phyloP scores from a whole-genome alignment of 2,329 filamentous ascomycete genomes.

The Pezicula radicicola region DNA sequence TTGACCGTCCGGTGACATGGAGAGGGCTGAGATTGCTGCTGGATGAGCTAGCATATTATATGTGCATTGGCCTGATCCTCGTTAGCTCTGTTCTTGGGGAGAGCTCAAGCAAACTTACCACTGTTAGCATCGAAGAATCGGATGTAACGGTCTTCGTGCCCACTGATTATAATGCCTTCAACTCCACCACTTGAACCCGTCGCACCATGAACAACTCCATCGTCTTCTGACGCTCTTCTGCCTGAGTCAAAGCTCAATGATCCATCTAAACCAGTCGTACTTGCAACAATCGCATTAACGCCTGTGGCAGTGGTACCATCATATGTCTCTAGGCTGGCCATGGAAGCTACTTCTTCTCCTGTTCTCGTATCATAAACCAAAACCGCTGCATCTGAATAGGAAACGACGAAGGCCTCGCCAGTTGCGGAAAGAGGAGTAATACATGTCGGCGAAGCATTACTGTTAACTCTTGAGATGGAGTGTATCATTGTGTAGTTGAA shows the following conservation, averaged over 20 bases:
- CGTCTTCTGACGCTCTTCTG: slow-evolving; percentile 62
- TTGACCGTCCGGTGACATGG: slow-evolving; percentile 86
- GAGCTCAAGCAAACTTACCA: slow-evolving; percentile 59
- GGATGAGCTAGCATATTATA: slow-evolving; percentile 98
- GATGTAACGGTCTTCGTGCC: slow-evolving; percentile 94
- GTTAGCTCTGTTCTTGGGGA: slow-evolving; percentile 1
- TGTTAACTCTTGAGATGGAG: slow-evolving; percentile 71
- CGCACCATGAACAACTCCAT: slow-evolving; percentile 76
- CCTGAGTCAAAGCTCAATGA: slow-evolving; percentile 57
- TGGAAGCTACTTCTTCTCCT: slow-evolving; percentile 85
- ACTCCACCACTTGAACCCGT: slow-evolving; percentile 77
- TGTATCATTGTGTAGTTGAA: slow-evolving; percentile 89
- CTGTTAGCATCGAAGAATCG: slow-evolving; percentile 98
- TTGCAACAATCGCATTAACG: slow-evolving; percentile 89
- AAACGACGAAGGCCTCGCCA: slow-evolving; percentile 89
- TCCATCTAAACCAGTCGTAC: slow-evolving; percentile 75
- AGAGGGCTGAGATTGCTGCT: slow-evolving; percentile 86
- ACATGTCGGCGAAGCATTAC: slow-evolving; percentile 76
- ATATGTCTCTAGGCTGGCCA: slow-evolving; percentile 94
- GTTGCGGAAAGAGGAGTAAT: slow-evolving; percentile 83
- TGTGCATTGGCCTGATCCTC: slow-evolving; percentile 84
- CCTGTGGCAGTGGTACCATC: slow-evolving; percentile 79
- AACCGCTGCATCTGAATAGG: slow-evolving; percentile 86
- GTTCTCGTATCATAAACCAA: slow-evolving; percentile 90
- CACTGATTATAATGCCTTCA: slow-evolving; percentile 92